phyloP scores from a whole-genome alignment of 2,329 filamentous ascomycete genomes.

The Beauveria sp. region DNA sequence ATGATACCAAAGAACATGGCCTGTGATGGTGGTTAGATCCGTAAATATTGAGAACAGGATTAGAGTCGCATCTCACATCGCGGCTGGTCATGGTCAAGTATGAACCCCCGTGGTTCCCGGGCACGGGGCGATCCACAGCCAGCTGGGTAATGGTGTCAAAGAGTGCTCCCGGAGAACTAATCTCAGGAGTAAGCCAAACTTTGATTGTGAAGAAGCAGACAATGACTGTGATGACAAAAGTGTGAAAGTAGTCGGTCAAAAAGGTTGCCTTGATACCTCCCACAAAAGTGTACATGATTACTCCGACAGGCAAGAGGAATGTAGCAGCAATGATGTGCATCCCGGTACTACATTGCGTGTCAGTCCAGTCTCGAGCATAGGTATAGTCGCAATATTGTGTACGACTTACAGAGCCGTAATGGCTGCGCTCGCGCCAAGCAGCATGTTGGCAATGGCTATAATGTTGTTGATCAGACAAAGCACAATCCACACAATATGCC shows the following conservation, averaged over 20 bases:
- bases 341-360: slow-evolving; percentile 28
- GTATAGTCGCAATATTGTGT: no score
- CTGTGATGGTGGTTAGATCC: slow-evolving; percentile 15
- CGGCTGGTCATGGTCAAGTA: slow-evolving; percentile 50
- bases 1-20: slow-evolving; percentile 43
- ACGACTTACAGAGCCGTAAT: slow-evolving; percentile 25
- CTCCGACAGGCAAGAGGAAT: slow-evolving; percentile 33
- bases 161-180: slow-evolving; percentile 39
- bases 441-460: slow-evolving; percentile 45
- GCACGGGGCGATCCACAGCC: slow-evolving; percentile 34
- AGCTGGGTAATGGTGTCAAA: slow-evolving; percentile 42
- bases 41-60: background rate
- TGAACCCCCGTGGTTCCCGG: slow-evolving; percentile 44
- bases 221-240: slow-evolving; percentile 45
- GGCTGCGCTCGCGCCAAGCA: slow-evolving; percentile 31
- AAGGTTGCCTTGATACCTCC: slow-evolving; percentile 34
- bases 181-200: slow-evolving; percentile 36
- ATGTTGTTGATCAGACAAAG: slow-evolving; percentile 47
- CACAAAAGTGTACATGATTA: slow-evolving; percentile 31
- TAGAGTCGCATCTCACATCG: slow-evolving; percentile 21
- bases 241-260: slow-evolving; percentile 47
- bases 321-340: slow-evolving; percentile 43
- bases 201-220: slow-evolving; percentile 40
- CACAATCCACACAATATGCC: slow-evolving; percentile 44
- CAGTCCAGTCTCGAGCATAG: background rate